Evolutionary conservation across 345 rosid genomes (phyloP).

Genomic region (Acer campestre): DNA sequence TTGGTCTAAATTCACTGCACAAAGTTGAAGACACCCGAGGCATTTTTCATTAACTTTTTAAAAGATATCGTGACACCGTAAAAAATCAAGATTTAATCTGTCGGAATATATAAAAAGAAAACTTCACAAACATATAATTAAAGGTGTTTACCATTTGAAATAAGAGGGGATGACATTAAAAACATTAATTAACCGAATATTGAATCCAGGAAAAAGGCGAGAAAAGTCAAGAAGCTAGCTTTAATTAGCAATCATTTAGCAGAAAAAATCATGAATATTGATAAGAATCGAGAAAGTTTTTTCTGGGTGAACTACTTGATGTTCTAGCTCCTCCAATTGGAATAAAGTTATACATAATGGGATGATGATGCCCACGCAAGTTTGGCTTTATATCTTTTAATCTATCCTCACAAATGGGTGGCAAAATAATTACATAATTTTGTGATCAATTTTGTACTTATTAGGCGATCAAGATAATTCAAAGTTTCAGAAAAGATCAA

Average conservation of each 20-base stretch:
- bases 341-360: background rate
- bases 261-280: background rate
- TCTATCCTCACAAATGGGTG: background rate
- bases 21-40: background rate
- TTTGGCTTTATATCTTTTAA: background rate
- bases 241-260: background rate
- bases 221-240: background rate
- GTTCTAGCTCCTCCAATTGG: background rate
- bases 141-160: too few relatives aligned
- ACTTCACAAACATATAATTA: too few relatives aligned
- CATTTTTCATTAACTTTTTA: too few relatives aligned
- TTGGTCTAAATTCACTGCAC: conserved; percentile 12
- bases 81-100: too few relatives aligned
- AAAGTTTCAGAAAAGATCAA: too few relatives aligned
- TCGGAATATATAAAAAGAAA: too few relatives aligned
- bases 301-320: background rate
- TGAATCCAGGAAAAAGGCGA: too few relatives aligned
- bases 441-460: background rate
- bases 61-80: too few relatives aligned
- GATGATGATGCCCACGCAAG: background rate
- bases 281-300: background rate
- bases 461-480: background rate
- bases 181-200: too few relatives aligned
- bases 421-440: background rate
- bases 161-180: too few relatives aligned